Conservation (phyloP, 805 yeast species). For the Hagleromyces aurorensis region DNA sequence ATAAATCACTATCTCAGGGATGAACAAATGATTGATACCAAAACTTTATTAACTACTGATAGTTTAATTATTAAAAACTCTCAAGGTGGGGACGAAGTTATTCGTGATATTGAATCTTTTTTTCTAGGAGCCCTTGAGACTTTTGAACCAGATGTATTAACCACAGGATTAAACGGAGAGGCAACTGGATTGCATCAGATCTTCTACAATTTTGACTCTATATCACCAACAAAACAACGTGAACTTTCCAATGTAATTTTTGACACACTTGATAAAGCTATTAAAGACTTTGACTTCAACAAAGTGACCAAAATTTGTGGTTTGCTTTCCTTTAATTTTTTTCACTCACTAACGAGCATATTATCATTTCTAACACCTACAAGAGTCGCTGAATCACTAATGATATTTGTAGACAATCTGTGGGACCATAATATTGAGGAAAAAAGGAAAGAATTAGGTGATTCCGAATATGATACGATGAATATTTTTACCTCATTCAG, state of each 20-base stretch:
- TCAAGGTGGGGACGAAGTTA: slow-evolving; percentile 29
- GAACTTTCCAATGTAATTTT: slow-evolving; percentile 35
- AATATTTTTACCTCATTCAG: slow-evolving; percentile 67
- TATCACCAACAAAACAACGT: slow-evolving; percentile 42
- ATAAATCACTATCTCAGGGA: slow-evolving; percentile 33
- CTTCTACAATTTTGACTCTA: slow-evolving; percentile 37
- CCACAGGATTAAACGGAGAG: slow-evolving; percentile 41
- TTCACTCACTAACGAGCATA: slow-evolving; percentile 34
- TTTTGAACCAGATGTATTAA: slow-evolving; percentile 26
- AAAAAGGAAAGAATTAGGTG: slow-evolving; percentile 15
- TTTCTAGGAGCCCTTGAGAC: slow-evolving; percentile 21
- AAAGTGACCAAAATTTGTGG: slow-evolving; percentile 45
- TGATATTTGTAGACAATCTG: slow-evolving; percentile 45
- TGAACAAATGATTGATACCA: slow-evolving; percentile 33
- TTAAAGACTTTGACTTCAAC: slow-evolving; percentile 34
- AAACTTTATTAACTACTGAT: slow-evolving; percentile 29
- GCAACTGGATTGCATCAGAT: slow-evolving; percentile 48
- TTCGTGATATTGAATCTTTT: slow-evolving; percentile 25
- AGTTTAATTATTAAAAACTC: slow-evolving; percentile 25
- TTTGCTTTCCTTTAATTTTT: slow-evolving; percentile 39
- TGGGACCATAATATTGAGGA: slow-evolving; percentile 16
- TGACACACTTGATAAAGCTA: slow-evolving; percentile 31
- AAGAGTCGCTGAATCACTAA: slow-evolving; percentile 36
- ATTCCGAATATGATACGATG: slow-evolving; percentile 48
- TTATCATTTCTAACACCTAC: slow-evolving; percentile 41